Conservation (phyloP, 2,329 filamentous ascomycete genomes). For the Venturia aucupariae region DNA sequence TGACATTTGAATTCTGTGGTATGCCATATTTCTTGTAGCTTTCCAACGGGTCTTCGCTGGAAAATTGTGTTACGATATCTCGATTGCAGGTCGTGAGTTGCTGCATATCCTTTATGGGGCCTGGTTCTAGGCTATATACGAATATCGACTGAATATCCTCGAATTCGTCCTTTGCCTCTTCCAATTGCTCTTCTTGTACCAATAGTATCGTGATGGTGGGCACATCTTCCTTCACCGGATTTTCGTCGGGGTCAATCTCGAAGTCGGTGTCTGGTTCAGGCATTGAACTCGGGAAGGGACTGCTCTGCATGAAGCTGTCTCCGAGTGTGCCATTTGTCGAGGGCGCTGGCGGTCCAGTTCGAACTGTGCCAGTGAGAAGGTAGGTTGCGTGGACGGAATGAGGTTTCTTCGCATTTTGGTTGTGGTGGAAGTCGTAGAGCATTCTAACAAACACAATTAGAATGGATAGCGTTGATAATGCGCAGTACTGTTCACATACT, state of each 20-base stretch:
- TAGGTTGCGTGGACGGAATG: conserved; percentile 87
- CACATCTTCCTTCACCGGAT: conserved; percentile 38
- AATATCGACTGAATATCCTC: conserved; percentile 70
- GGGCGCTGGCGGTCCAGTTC: conserved; percentile 20
- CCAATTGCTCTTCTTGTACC: conserved; percentile 62
- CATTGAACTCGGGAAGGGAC: conserved; percentile 58
- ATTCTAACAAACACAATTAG: no score
- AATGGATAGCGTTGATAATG: no score
- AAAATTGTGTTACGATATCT: conserved; percentile 48
- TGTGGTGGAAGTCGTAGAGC: conserved; percentile 74
- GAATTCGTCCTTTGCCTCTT: conserved; percentile 59
- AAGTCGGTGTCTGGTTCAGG: conserved; percentile 34
- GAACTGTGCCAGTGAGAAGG: conserved; percentile 64
- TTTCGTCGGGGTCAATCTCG: conserved; percentile 28
- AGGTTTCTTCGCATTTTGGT: conserved; percentile 65
- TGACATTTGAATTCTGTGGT: conserved; percentile 64
- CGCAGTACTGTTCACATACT: conserved; percentile 45
- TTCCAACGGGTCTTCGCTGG: conserved; percentile 50
- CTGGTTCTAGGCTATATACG: conserved; percentile 73
- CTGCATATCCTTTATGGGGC: conserved; percentile 56
- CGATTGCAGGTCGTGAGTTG: conserved; percentile 60
- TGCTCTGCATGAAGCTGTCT: conserved; percentile 57
- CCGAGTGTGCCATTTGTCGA: conserved; percentile 39
- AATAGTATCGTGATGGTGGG: conserved; percentile 54
- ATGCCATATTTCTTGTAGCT: conserved; percentile 57